A percentile compares a stretch with the other conserved stretches of the same genome.
Evolutionary conservation across 768 basidiomycete species (phyloP).

Genomic region (Lactifluus echinatus): DNA sequence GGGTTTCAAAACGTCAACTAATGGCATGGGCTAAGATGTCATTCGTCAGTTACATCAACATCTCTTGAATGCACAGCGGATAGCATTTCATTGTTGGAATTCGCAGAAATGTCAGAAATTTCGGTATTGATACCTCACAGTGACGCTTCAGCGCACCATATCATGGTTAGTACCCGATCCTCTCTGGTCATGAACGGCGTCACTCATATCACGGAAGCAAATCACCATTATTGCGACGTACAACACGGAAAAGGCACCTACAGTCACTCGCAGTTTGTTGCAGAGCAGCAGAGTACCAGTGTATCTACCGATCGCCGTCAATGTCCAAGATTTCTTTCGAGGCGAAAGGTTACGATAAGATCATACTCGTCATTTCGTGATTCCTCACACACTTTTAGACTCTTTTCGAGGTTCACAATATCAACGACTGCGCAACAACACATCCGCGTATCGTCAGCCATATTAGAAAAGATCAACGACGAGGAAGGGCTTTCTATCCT

Average conservation of each 20-base stretch:
- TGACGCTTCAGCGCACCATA: conserved; percentile 50
- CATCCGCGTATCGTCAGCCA: conserved; percentile 62
- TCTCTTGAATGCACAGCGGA: conserved; percentile 35
- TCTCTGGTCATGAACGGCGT: background rate
- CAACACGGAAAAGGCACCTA: conserved; percentile 44
- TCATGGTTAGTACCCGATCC: conserved; percentile 43
- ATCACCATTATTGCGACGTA: conserved; percentile 64
- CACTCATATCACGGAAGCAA: conserved; percentile 40
- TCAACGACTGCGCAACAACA: conserved; percentile 73
- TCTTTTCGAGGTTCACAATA: conserved; percentile 87
- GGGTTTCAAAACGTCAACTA: conserved; percentile 6
- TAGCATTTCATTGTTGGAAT: conserved; percentile 38
- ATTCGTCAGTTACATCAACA: conserved; percentile 10
- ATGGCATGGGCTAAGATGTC: background rate
- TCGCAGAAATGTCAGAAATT: conserved; percentile 39
- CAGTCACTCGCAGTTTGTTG: conserved; percentile 43
- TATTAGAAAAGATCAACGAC: conserved; percentile 38
- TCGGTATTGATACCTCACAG: conserved; percentile 56
- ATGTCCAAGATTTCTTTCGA: conserved; percentile 95
- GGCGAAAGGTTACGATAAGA: conserved; percentile 51
- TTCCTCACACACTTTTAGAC: conserved; percentile 34
- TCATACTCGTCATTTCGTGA: background rate
- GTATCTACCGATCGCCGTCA: conserved; percentile 79
- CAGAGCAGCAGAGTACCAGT: conserved; percentile 51
- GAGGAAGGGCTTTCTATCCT: conserved; percentile 46